Percentiles rank a stretch among this genome's conserved stretches.
These are phyloP conservation scores for Aspergillus sp. DNA, from an alignment of 2,329 filamentous ascomycete genomes.

Conservation along the genomic window DNA sequence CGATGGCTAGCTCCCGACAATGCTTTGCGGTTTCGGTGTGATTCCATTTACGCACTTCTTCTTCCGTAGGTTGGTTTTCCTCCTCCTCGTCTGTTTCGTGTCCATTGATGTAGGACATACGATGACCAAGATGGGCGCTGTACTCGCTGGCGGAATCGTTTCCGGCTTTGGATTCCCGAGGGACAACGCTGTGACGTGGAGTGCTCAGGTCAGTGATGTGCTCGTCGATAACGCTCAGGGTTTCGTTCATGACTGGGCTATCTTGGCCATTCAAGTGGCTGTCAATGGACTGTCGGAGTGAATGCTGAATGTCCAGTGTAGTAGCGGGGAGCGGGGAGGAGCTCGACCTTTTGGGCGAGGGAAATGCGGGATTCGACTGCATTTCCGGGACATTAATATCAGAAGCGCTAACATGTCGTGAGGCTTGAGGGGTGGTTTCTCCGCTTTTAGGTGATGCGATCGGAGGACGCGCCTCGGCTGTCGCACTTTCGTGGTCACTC, in stretches of 20 bases:
- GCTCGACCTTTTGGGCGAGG: conserved; percentile 23
- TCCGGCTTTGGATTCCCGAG: conserved; percentile 49
- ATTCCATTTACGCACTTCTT: conserved; percentile 75
- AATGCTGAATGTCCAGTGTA: conserved; percentile 37
- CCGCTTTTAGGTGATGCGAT: conserved; percentile 25
- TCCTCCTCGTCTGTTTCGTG: conserved; percentile 95
- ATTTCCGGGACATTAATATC: conserved; percentile 20
- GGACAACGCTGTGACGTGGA: conserved; percentile 50
- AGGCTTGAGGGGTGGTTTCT: conserved; percentile 37
- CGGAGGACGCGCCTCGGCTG: conserved; percentile 13
- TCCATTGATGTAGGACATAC: conserved; percentile 86
- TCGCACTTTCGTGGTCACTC: conserved; percentile 8
- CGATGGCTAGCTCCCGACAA: conserved; percentile 77
- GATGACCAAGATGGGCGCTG: conserved; percentile 70
- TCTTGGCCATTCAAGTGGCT: conserved; percentile 52
- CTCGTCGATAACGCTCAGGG: conserved; percentile 91
- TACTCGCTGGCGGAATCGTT: conserved; percentile 89
- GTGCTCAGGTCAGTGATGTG: conserved; percentile 84
- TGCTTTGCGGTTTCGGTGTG: conserved; percentile 83
- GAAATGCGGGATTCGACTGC: conserved; percentile 12
- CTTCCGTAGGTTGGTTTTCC: conserved; percentile 60
- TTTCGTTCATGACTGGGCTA: conserved; percentile 86
- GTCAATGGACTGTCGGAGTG: conserved; percentile 43
- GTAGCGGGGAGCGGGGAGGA: conserved; percentile 35
- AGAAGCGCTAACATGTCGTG: conserved; percentile 31